These are phyloP conservation scores for Erigeron philadelphicus DNA, from an alignment of 140 eudicot species.

Conservation along the genomic window DNA sequence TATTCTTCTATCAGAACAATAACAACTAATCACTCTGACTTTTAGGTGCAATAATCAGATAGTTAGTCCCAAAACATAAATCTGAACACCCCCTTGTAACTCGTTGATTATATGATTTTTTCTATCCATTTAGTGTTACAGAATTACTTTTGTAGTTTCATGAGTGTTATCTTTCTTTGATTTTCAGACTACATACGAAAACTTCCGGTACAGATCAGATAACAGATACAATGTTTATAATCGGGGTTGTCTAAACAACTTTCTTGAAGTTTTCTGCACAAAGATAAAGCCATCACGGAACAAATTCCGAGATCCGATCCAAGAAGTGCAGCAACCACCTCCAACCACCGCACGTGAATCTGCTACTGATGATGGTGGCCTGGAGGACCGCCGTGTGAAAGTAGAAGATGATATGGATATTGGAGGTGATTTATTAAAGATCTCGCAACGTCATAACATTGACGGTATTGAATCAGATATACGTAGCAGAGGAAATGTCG, in stretches of 20 bases:
- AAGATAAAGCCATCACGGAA: constrained; percentile 42
- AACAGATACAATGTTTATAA: constrained; percentile 47
- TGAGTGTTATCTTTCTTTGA: neutral
- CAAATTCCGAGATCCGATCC: constrained; percentile 40
- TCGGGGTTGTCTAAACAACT: constrained; percentile 49
- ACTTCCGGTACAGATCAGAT: constrained; percentile 57
- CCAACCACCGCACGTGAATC: constrained; percentile 29
- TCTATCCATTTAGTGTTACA: too few species aligned
- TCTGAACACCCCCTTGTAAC: too few species aligned
- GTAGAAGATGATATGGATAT: constrained; percentile 51
- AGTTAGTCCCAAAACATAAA: too few species aligned
- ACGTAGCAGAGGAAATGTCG: constrained; percentile 49
- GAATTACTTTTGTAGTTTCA: neutral
- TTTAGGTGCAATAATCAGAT: too few species aligned
- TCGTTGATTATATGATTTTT: too few species aligned
- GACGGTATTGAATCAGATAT: constrained; percentile 41
- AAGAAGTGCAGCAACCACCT: constrained; percentile 36
- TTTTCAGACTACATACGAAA: constrained; percentile 62
- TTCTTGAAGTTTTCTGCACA: constrained; percentile 54
- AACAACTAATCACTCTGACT: too few species aligned
- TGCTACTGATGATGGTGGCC: constrained; percentile 24
- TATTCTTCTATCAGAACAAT: too few species aligned
- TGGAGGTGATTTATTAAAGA: constrained; percentile 44
- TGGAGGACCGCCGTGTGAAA: constrained; percentile 40
- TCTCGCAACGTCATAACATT: constrained; percentile 48